phyloP scores from a whole-genome alignment of 805 yeast species.

The Saccharomycopsis sp. region DNA sequence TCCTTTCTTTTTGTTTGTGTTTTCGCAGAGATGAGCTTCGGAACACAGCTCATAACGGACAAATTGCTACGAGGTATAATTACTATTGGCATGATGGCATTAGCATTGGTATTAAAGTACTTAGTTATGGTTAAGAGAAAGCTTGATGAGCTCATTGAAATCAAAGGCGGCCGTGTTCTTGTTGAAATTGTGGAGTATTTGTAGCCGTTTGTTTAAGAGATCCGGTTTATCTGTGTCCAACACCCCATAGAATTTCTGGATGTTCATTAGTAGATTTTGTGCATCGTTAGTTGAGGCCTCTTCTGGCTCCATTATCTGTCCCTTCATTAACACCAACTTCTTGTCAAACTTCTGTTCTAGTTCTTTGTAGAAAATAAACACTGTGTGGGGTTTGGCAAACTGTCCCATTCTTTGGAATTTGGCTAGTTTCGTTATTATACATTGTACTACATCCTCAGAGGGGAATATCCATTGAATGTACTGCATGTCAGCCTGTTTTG shows the following conservation, averaged over 20 bases:
- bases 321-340: slow-evolving; percentile 20
- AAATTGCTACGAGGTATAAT: too few species aligned
- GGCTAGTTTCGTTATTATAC: slow-evolving; percentile 10
- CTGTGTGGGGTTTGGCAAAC: slow-evolving; percentile 15
- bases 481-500: slow-evolving; percentile 19
- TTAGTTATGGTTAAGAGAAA: slow-evolving; percentile 16
- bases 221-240: slow-evolving; percentile 7
- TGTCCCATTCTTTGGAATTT: slow-evolving; percentile 15
- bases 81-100: too few species aligned
- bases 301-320: slow-evolving; percentile 14
- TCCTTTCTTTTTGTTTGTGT: not conserved
- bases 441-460: slow-evolving; percentile 1
- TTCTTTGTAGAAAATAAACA: slow-evolving; percentile 17
- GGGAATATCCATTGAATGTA: slow-evolving; percentile 20
- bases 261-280: slow-evolving; percentile 15
- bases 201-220: slow-evolving; percentile 14
- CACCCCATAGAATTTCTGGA: slow-evolving; percentile 20
- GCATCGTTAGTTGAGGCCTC: slow-evolving; percentile 7
- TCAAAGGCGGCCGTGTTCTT: slow-evolving; percentile 14
- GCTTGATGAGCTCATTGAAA: slow-evolving; percentile 12
- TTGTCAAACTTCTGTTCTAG: slow-evolving; percentile 6
- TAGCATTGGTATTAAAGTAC: not conserved
- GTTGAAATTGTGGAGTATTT: slow-evolving; percentile 12
- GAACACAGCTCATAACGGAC: not conserved
- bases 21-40: not conserved